phyloP scores from a whole-genome alignment of 345 rosid genomes.

The Microcos paniculata region DNA sequence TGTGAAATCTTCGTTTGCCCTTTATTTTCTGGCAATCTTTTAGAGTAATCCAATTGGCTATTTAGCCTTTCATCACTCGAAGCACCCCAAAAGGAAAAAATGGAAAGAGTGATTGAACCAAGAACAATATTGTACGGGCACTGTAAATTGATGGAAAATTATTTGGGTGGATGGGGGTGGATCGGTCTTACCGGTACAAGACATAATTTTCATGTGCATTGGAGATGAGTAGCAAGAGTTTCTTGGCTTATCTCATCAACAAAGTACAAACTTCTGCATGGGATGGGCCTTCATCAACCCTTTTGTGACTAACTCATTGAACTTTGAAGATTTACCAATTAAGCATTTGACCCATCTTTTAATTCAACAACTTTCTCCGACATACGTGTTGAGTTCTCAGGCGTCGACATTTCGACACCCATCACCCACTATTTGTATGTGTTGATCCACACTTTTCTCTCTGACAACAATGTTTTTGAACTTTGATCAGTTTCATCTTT shows the following conservation, averaged over 20 bases:
- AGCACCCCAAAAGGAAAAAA: background rate
- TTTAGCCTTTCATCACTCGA: background rate
- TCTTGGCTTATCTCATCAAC: conserved; percentile 16
- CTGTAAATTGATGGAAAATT: background rate
- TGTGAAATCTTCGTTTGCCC: background rate
- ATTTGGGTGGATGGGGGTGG: background rate
- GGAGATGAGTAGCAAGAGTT: conserved; percentile 8
- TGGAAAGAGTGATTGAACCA: background rate
- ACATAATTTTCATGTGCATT: background rate
- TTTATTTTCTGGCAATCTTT: background rate
- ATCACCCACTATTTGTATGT: background rate
- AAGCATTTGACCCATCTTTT: conserved; percentile 3
- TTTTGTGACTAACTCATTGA: conserved; percentile 19
- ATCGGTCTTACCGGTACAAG: background rate
- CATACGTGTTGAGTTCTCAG: conserved; percentile 13
- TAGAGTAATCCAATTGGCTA: background rate
- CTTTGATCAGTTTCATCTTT: background rate
- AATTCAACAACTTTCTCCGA: conserved; percentile 30
- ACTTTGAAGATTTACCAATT: background rate
- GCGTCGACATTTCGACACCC: background rate
- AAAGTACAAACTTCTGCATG: conserved; percentile 20
- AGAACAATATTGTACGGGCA: background rate
- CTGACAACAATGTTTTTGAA: background rate
- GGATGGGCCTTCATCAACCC: conserved; percentile 27
- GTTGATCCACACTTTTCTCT: background rate